A percentile compares a stretch with the other conserved stretches of the same genome.
These are phyloP conservation scores for Rhodomyrtus psidioides DNA, from an alignment of 441 rosid genomes.

Conservation along the genomic window DNA sequence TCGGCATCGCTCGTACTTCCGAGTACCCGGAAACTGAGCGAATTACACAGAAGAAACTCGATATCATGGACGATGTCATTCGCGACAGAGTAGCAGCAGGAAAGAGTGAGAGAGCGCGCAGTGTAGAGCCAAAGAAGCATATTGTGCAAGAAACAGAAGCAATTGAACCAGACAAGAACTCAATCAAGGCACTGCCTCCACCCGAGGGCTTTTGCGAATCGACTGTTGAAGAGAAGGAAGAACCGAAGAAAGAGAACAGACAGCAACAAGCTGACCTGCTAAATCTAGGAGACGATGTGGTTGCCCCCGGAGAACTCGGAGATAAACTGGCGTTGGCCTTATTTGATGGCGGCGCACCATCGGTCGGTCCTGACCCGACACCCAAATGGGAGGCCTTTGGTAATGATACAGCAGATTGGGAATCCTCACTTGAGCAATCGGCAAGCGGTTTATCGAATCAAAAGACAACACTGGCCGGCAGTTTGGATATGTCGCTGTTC, in stretches of 20 bases:
- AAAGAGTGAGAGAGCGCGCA: background rate
- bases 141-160: background rate
- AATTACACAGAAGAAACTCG: background rate
- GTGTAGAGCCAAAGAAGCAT: background rate
- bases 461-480: background rate
- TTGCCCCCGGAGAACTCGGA: background rate
- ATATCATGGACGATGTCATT: background rate
- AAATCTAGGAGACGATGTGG: background rate
- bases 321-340: background rate
- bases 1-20: background rate
- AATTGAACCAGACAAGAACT: background rate
- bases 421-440: background rate
- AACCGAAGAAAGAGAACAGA: background rate
- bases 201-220: background rate
- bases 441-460: background rate
- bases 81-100: background rate
- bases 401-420: background rate
- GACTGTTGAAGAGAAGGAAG: background rate
- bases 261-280: background rate
- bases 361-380: background rate
- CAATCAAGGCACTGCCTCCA: background rate
- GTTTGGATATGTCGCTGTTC: background rate
- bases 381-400: background rate
- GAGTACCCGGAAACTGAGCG: background rate
- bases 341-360: background rate